Percentiles rank a stretch among this genome's conserved stretches.
phyloP scores from a whole-genome alignment of 2,329 filamentous ascomycete genomes.

The Aspergillus fischeri region DNA sequence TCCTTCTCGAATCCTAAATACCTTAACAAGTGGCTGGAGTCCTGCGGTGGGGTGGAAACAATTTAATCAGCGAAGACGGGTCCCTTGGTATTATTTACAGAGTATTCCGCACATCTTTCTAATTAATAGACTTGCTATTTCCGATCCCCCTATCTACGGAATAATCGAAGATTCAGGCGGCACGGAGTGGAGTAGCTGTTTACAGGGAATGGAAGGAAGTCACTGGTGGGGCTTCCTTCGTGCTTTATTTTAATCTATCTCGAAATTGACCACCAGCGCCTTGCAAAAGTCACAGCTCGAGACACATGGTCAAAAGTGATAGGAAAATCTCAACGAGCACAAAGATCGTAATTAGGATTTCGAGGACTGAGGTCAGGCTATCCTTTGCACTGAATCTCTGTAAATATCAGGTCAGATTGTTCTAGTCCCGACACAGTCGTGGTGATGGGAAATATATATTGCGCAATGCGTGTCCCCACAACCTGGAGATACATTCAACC shows the following conservation, averaged over 20 bases:
- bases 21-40: neutral
- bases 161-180: neutral
- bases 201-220: neutral
- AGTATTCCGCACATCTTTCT: no score
- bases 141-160: neutral
- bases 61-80: neutral
- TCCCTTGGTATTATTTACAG: neutral
- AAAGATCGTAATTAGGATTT: neutral
- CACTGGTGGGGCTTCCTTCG: neutral
- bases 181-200: neutral
- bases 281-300: neutral
- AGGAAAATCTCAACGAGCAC: neutral
- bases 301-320: neutral
- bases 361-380: no score
- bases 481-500: no score
- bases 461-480: no score
- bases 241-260: neutral
- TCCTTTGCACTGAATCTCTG: no score
- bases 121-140: neutral
- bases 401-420: no score
- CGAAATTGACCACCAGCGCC: neutral
- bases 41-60: neutral
- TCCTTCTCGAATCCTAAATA: neutral
- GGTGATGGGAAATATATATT: no score
- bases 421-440: no score